phyloP scores from a whole-genome alignment of 768 basidiomycete species.

The Pisolithus albus region DNA sequence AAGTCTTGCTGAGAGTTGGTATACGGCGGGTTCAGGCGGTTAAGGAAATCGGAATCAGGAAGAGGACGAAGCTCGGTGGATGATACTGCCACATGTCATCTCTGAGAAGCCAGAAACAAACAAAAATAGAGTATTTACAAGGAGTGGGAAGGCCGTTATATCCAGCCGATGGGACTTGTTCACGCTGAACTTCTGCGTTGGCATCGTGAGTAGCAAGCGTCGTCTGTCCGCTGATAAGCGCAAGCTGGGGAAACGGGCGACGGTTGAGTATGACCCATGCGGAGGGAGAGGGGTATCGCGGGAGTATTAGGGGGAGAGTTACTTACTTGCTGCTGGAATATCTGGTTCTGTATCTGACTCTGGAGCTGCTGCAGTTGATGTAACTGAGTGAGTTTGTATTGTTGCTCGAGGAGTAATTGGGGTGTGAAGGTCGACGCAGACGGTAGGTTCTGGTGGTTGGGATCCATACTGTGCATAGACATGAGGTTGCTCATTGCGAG shows the following conservation, averaged over 20 bases:
- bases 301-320: background rate
- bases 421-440: conserved; percentile 29
- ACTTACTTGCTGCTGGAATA: conserved; percentile 83
- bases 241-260: conserved; percentile 41
- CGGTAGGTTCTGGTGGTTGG: conserved; percentile 7
- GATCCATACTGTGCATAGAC: conserved; percentile 40
- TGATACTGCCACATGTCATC: conserved; percentile 35
- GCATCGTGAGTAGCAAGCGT: conserved; percentile 31
- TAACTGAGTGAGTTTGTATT: conserved; percentile 70
- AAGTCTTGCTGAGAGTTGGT: conserved; percentile 22
- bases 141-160: conserved; percentile 62
- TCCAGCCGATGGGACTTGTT: conserved; percentile 21
- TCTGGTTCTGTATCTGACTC: conserved; percentile 80
- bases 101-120: conserved; percentile 8
- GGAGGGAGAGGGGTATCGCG: conserved; percentile 2
- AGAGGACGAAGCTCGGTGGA: conserved; percentile 64
- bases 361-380: conserved; percentile 75
- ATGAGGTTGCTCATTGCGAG: conserved; percentile 40
- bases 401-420: conserved; percentile 61
- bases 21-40: conserved; percentile 53
- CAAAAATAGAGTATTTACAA: conserved; percentile 35
- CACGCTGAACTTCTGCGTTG: conserved; percentile 28
- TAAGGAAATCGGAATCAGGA: conserved; percentile 50
- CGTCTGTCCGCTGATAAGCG: conserved; percentile 51
- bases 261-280: conserved; percentile 5